These are phyloP conservation scores for Suhomyces faveliae DNA, from an alignment of 805 yeast genomes.

Conservation along the genomic window DNA sequence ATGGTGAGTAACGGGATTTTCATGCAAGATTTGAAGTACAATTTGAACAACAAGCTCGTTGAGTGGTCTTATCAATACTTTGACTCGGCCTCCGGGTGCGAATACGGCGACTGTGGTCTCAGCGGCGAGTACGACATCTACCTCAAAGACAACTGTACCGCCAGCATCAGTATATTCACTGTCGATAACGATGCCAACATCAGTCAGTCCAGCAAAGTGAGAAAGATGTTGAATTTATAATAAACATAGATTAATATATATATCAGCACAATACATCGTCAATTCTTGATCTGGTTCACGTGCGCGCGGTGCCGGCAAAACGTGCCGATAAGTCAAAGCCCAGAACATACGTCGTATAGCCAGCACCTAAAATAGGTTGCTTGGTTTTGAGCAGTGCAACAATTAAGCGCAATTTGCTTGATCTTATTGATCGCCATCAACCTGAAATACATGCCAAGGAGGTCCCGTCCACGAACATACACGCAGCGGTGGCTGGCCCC, in stretches of 20 bases:
- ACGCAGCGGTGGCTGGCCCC: too few relatives aligned
- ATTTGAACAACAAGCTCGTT: constrained; percentile 5
- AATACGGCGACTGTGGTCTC: constrained; percentile 12
- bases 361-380: not conserved
- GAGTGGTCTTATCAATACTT: constrained; percentile 11
- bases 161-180: constrained; percentile 47
- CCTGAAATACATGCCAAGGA: not conserved
- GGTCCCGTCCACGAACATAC: too few relatives aligned
- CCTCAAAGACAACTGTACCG: constrained; percentile 30
- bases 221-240: not conserved
- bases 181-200: constrained; percentile 45
- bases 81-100: constrained; percentile 14
- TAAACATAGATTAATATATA: not conserved
- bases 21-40: constrained; percentile 9
- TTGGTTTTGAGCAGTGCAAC: not conserved
- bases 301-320: not conserved
- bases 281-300: too few relatives aligned
- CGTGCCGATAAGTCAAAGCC: not conserved
- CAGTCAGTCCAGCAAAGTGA: constrained; percentile 16
- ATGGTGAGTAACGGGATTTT: constrained; percentile 13
- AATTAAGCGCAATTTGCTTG: not conserved
- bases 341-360: not conserved
- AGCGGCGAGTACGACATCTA: constrained; percentile 13
- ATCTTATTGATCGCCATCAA: not conserved
- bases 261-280: too few relatives aligned